Conservation (phyloP, 73 alveolate species). For the Effrenium voratum region DNA sequence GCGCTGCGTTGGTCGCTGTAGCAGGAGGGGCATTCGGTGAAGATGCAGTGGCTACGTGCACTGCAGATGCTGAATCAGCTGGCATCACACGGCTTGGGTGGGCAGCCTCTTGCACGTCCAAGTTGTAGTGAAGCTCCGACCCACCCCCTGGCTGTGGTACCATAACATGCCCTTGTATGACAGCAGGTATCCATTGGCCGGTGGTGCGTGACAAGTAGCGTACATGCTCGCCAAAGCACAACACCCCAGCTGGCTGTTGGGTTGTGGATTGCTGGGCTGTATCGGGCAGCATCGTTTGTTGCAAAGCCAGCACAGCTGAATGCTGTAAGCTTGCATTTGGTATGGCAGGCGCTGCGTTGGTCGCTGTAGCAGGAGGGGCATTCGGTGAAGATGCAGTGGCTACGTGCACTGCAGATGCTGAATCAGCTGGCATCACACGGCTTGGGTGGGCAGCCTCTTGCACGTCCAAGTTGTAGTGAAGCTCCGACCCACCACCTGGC, state of each 20-base stretch:
- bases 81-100: slow-evolving; percentile 42
- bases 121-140: slow-evolving; percentile 57
- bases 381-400: too few species aligned
- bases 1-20: too few species aligned
- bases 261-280: too few species aligned
- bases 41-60: too few species aligned
- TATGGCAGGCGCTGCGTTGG: too few species aligned
- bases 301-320: too few species aligned
- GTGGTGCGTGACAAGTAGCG: slow-evolving; percentile 47
- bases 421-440: slow-evolving; percentile 36
- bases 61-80: too few species aligned
- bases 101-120: slow-evolving; percentile 73
- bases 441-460: slow-evolving; percentile 75
- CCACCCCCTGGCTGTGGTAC: neutral
- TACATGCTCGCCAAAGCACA: slow-evolving; percentile 38
- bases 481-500: neutral
- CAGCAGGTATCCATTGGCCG: slow-evolving; percentile 89
- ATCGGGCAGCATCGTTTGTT: too few species aligned
- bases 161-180: slow-evolving; percentile 58
- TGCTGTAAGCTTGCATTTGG: too few species aligned
- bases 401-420: neutral
- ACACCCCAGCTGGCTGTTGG: too few species aligned
- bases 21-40: too few species aligned
- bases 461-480: slow-evolving; percentile 41
- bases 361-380: too few species aligned